Percentiles rank a stretch among this genome's conserved stretches.
phyloP scores from a whole-genome alignment of 1,139 yeast genomes.

The Kodamaea arcana region DNA sequence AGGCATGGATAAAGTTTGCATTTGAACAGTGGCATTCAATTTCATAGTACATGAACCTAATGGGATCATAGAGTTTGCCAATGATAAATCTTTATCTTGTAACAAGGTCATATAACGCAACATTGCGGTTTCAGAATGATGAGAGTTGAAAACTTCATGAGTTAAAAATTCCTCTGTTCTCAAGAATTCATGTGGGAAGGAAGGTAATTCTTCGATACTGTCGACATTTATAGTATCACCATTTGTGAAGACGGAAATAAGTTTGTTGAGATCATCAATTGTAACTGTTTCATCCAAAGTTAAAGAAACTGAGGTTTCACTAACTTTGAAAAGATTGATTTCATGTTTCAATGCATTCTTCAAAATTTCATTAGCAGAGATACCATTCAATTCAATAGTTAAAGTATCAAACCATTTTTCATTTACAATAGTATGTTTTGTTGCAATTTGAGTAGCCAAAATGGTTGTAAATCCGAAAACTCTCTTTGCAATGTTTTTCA shows the following conservation, averaged over 20 bases:
- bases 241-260: constrained; percentile 55
- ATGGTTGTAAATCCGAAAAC: constrained; percentile 72
- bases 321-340: constrained; percentile 73
- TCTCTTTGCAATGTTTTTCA: constrained; percentile 72
- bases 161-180: constrained; percentile 65
- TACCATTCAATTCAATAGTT: constrained; percentile 54
- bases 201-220: constrained; percentile 38
- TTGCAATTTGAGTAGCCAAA: constrained; percentile 55
- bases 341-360: constrained; percentile 58
- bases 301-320: constrained; percentile 59
- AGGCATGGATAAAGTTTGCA: constrained; percentile 93
- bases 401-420: constrained; percentile 83
- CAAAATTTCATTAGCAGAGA: constrained; percentile 53
- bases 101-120: constrained; percentile 82
- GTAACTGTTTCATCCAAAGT: constrained; percentile 86
- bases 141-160: constrained; percentile 76
- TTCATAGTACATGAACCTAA: constrained; percentile 98
- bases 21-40: constrained; percentile 89
- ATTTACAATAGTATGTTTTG: constrained; percentile 52
- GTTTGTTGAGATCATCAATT: constrained; percentile 52
- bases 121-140: constrained; percentile 94
- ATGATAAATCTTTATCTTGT: constrained; percentile 84
- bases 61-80: constrained; percentile 96
- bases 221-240: constrained; percentile 20
- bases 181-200: constrained; percentile 48